phyloP scores from a whole-genome alignment of 2,329 filamentous ascomycete genomes.

The Cladophialophora carrionii region DNA sequence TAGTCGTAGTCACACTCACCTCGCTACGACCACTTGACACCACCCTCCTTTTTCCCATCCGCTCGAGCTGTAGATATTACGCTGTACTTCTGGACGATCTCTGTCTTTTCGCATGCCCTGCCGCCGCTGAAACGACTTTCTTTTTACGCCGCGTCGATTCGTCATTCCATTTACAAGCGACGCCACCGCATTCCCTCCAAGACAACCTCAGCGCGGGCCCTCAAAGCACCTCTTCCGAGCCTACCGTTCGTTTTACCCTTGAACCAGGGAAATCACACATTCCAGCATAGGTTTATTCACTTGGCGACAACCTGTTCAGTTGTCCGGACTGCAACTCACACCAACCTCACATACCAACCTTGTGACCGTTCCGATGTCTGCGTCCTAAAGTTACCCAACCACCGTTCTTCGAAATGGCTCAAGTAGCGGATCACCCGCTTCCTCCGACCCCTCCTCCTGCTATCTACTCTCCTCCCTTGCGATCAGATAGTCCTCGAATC shows the following conservation, averaged over 20 bases:
- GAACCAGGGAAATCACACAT: constrained; percentile 21
- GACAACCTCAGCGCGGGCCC: constrained; percentile 19
- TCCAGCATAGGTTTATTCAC: constrained; percentile 15
- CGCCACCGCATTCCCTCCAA: constrained; percentile 32
- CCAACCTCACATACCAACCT: constrained; percentile 8
- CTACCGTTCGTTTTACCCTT: constrained; percentile 10
- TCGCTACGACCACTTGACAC: constrained; percentile 3
- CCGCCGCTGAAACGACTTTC: neutral
- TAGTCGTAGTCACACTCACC: constrained; percentile 15
- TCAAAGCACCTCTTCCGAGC: neutral
- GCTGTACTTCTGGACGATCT: neutral
- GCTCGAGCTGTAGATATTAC: constrained; percentile 5
- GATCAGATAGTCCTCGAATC: constrained; percentile 31
- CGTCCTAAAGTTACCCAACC: constrained; percentile 3
- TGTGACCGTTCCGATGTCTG: constrained; percentile 21
- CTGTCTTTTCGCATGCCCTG: neutral
- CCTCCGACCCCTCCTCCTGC: constrained; percentile 49
- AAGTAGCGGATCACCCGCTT: constrained; percentile 30
- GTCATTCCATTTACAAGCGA: constrained; percentile 9
- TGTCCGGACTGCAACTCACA: neutral
- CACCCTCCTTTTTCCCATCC: neutral
- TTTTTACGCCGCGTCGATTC: neutral
- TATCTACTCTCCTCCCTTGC: constrained; percentile 49
- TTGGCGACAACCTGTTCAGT: constrained; percentile 13
- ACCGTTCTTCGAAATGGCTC: constrained; percentile 29